phyloP scores from a whole-genome alignment of 768 basidiomycete species.

The Phallus indusiatus region DNA sequence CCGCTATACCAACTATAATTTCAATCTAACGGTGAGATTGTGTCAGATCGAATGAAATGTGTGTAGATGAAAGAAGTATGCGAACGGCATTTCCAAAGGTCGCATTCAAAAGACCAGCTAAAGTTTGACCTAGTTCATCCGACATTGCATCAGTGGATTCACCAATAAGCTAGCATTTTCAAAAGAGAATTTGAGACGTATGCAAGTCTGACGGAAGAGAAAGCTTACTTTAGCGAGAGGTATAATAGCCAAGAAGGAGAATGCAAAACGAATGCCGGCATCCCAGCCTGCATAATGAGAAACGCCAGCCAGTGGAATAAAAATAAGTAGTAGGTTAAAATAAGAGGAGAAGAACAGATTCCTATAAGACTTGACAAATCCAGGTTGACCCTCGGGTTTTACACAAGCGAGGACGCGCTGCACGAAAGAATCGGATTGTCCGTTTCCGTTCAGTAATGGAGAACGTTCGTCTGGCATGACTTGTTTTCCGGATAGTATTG shows the following conservation, averaged over 20 bases:
- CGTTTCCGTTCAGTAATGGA: constrained; percentile 38
- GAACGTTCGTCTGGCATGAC: constrained; percentile 31
- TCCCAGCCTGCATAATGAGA: constrained; percentile 67
- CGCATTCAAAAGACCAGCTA: constrained; percentile 82
- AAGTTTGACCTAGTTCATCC: constrained; percentile 67
- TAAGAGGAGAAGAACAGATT: constrained; percentile 59
- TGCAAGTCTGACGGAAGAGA: not conserved
- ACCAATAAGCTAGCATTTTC: constrained; percentile 52
- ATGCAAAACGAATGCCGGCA: constrained; percentile 60
- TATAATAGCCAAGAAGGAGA: constrained; percentile 75
- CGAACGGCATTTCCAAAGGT: constrained; percentile 20
- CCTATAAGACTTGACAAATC: constrained; percentile 45
- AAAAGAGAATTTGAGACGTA: not conserved
- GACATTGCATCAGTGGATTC: constrained; percentile 79
- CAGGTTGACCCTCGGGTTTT: constrained; percentile 54
- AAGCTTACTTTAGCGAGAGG: constrained; percentile 72
- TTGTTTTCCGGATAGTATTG: too few relatives aligned
- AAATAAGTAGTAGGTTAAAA: constrained; percentile 69
- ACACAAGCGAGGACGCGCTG: constrained; percentile 31
- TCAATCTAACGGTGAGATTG: constrained; percentile 37
- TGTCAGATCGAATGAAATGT: constrained; percentile 40
- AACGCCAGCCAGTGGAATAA: constrained; percentile 63
- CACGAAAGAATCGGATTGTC: constrained; percentile 20
- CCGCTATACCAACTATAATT: constrained; percentile 83
- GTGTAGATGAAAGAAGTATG: constrained; percentile 37